Evolutionary conservation across 208 protist species (phyloP), one percentile per base, ranked within the genome.

Genomic region (Leishmania amazonensis): DNA sequence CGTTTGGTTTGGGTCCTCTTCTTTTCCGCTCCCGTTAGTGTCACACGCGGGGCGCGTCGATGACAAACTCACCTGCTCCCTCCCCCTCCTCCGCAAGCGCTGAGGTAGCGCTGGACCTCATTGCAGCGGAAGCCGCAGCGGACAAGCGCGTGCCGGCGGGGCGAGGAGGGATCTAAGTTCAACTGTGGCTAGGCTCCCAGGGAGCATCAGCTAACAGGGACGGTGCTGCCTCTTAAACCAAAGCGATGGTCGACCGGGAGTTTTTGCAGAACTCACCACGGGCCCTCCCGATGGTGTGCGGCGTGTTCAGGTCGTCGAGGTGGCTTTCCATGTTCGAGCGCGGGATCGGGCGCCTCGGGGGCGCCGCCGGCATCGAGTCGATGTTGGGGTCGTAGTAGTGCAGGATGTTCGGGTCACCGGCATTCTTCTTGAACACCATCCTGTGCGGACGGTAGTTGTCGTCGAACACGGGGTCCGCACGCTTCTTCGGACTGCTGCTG

Each of bases 301-400:
- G 83, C 77, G 28, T 54, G 35, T 81, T 76, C 40, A 70, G 60
- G 62, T 62, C 70, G 54, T 70, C 67, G 31, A 79, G 54, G 60
- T 75, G 73, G 80, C 83, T 86, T 83, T 94, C 85, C 24, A 72
- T 24, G 87, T 91, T 92, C 47, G 75, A n/a, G 58, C 87, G 84
- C 76, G 90, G 85, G 64, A 74, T 73, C 38, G 81, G 38, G 58
- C 79, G 76, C 45, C 51, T 54, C 82, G 79, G 82, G 28, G 67
- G 19, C 28, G 70, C 72, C 78, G 58, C 83, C 35, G 73, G 64
- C 24, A 86, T 81, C 45, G 64, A 75, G 78, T 95, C 92, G 15
- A 93, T 76, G 79, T 78, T 86, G 82, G 86, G 86, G 81, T 93
- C 88, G 84, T 94, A 94, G 85, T 94, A 94, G 67, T 83, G 85